Conservation (phyloP, 1,284 basidiomycete species). For the Paramarasmius palmivorus region DNA sequence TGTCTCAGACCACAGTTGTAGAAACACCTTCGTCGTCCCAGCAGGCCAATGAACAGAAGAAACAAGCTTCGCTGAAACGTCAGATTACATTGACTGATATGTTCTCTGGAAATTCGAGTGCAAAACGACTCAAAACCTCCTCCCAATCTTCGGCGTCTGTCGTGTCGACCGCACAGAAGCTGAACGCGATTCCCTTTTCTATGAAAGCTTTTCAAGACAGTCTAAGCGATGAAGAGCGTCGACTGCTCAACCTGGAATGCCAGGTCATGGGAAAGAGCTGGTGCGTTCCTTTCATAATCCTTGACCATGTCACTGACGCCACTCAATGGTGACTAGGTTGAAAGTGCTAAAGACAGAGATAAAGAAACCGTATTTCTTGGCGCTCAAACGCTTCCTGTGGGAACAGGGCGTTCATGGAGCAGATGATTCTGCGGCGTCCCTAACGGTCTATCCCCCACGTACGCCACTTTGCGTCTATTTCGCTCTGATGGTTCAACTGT, state of each 20-base stretch:
- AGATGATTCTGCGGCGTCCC: slow-evolving; percentile 42
- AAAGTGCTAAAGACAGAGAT: slow-evolving; percentile 75
- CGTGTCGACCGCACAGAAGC: slow-evolving; percentile 28
- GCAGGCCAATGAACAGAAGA: slow-evolving; percentile 1
- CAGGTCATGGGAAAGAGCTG: slow-evolving; percentile 75
- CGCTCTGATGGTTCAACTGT: slow-evolving; percentile 4
- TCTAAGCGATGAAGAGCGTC: slow-evolving; percentile 57
- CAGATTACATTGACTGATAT: slow-evolving; percentile 68
- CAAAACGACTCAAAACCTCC: neutral
- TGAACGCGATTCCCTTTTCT: slow-evolving; percentile 75
- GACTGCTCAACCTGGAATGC: slow-evolving; percentile 65
- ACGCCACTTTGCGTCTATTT: slow-evolving; percentile 27
- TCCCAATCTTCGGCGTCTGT: neutral
- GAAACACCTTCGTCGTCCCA: neutral
- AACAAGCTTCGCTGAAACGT: slow-evolving; percentile 47
- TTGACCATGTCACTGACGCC: slow-evolving; percentile 1
- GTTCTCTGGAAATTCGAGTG: slow-evolving; percentile 31
- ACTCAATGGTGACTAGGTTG: slow-evolving; percentile 44
- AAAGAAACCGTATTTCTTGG: slow-evolving; percentile 72
- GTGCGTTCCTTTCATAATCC: slow-evolving; percentile 37
- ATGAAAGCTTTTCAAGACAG: slow-evolving; percentile 52
- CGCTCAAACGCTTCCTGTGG: slow-evolving; percentile 70
- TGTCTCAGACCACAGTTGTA: slow-evolving; percentile 6
- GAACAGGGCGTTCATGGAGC: slow-evolving; percentile 62
- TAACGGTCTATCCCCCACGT: slow-evolving; percentile 68